Base-by-base conservation (phyloP, 345 rosid species). In the Tarenaya hassleriana region DNA sequence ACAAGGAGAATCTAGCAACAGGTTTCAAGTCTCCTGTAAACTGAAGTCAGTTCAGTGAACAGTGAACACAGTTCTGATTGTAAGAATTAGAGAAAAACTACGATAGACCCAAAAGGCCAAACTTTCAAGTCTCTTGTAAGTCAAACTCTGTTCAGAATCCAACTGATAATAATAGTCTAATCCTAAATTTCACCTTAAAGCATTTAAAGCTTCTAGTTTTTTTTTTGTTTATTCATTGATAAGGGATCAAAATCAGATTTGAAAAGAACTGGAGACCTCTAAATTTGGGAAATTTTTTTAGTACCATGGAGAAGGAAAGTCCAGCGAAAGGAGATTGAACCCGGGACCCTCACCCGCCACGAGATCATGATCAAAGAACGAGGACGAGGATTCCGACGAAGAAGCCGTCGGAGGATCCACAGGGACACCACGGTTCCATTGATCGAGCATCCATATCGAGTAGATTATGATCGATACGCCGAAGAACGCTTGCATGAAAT, bases 251-350 rank as follows among this genome's bases (percentile, higher is more conserved):
- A n/a, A n/a, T n/a, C n/a, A n/a, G n/a, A n/a, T n/a, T n/a, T n/a
- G n/a, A n/a, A n/a, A n/a, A n/a, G n/a, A n/a, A 9, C 55, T 1
- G 8, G 44, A 37, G 42, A 52, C 12, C 47, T 20, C 12, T 61
- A 56, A 48, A 61, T 49, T 50, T 10, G 55, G 68, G 29, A 61
- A 62, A 34, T 13, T 47, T 39, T 0, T 1, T 7, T 29, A 20
- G 32, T 74, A 92, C 98, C 98, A 92, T 1, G 95, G 90, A 60
- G 90, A 81, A 14, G 96, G 96, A 60, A 87, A 86, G 64, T 84
- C 58, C 15, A 83, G 12, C 8, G 88, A 76, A 27, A 73, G 67
- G 24, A 84, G 69, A 18, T 50, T 64, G 46, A 80, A 54, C 31
- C 64, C 88, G 6, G 77, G 60, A 1, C 73, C 75, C 8, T 58